phyloP scores from a whole-genome alignment of 2,329 filamentous ascomycete species.

The Verticillium nonalfalfae region DNA sequence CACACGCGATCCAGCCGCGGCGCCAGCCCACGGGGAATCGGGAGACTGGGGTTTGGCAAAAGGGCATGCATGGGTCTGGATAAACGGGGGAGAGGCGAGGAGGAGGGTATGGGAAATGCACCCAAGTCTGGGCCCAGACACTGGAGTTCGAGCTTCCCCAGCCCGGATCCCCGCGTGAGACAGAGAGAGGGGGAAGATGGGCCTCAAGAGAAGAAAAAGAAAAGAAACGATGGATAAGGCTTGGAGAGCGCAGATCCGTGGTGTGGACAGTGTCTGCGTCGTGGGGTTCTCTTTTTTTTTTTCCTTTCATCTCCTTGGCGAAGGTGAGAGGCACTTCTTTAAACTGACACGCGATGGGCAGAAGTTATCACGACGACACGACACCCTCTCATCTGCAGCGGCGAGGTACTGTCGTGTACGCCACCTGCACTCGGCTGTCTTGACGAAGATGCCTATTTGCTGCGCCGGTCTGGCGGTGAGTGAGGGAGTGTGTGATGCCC shows the following conservation, averaged over 20 bases:
- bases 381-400: neutral
- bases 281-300: too few relatives aligned
- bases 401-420: neutral
- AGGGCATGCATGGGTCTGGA: neutral
- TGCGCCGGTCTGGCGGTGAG: conserved; percentile 3
- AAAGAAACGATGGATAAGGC: neutral
- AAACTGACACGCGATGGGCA: too few relatives aligned
- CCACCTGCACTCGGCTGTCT: neutral
- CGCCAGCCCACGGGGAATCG: neutral
- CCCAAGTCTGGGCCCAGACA: neutral
- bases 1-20: neutral
- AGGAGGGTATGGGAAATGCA: neutral
- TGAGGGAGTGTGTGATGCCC: neutral
- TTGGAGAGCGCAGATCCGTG: neutral
- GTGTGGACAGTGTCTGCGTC: neutral
- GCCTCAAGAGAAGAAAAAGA: neutral
- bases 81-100: neutral
- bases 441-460: conserved; percentile 1
- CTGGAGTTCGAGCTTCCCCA: neutral
- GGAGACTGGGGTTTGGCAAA: neutral
- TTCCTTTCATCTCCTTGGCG: too few relatives aligned
- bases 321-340: neutral
- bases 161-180: neutral
- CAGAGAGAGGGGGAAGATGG: neutral
- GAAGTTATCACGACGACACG: neutral